phyloP scores from a whole-genome alignment of 768 basidiomycete species.

The Lentinula boryana region DNA sequence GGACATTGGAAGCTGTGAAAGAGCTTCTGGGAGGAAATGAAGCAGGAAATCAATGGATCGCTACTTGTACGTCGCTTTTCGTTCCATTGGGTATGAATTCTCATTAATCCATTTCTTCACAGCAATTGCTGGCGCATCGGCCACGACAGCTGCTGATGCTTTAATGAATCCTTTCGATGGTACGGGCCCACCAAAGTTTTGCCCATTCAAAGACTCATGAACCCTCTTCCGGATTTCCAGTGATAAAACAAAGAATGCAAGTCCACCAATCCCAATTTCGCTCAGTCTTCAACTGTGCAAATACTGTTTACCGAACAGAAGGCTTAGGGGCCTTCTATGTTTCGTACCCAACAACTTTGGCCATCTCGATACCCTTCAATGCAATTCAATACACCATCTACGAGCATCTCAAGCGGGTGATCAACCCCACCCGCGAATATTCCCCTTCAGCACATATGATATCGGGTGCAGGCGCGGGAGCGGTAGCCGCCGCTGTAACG shows the following conservation, averaged over 20 bases:
- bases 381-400: slow-evolving; percentile 98
- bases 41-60: slow-evolving; percentile 74
- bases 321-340: slow-evolving; percentile 93
- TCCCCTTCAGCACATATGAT: slow-evolving; percentile 91
- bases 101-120: slow-evolving; percentile 6
- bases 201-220: slow-evolving; percentile 11
- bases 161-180: slow-evolving; percentile 99
- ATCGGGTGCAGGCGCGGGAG: slow-evolving; percentile 90
- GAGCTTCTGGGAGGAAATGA: slow-evolving; percentile 87
- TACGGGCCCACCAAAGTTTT: slow-evolving; percentile 30
- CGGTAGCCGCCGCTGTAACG: slow-evolving; percentile 90
- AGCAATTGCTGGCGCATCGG: slow-evolving; percentile 92
- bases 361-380: slow-evolving; percentile 96
- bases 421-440: slow-evolving; percentile 85
- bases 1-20: slow-evolving; percentile 90
- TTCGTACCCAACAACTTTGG: slow-evolving; percentile 96
- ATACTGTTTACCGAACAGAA: slow-evolving; percentile 78
- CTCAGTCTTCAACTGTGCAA: slow-evolving; percentile 81
- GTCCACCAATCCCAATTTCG: slow-evolving; percentile 90
- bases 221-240: slow-evolving; percentile 32
- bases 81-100: not conserved
- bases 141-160: slow-evolving; percentile 93
- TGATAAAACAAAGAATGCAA: slow-evolving; percentile 99
- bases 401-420: slow-evolving; percentile 79
- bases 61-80: slow-evolving; percentile 64